Percentiles rank a stretch among this genome's conserved stretches.
Conservation (phyloP, 164 flowering plant species). For the Magnolia sinica region DNA sequence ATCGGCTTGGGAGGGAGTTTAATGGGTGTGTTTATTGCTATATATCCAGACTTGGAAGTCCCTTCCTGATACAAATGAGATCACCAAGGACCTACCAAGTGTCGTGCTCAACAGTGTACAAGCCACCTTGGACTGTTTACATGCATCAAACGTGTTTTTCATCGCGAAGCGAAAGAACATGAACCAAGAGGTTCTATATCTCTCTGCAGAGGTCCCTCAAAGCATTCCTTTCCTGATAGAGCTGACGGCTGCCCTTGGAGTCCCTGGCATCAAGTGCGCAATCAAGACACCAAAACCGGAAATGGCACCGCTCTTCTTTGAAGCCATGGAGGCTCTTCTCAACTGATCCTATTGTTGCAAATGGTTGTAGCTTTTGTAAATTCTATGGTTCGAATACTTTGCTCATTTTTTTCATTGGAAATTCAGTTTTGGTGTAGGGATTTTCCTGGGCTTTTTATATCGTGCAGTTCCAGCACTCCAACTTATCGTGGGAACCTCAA, state of each 20-base stretch:
- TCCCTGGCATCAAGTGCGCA: constrained; percentile 81
- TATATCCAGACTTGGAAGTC: constrained; percentile 87
- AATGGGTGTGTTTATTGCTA: not conserved
- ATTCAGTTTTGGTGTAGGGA: not conserved
- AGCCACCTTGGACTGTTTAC: constrained; percentile 63
- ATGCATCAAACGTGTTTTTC: constrained; percentile 81
- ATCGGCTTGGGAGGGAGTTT: not conserved
- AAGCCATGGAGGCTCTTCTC: constrained; percentile 72
- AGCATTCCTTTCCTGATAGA: constrained; percentile 81
- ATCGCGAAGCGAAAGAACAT: constrained; percentile 88
- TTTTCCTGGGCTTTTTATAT: not conserved
- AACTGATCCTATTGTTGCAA: not conserved
- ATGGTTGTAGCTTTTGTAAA: constrained; percentile 9
- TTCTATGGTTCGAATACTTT: not conserved
- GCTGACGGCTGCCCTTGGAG: constrained; percentile 65
- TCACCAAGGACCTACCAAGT: constrained; percentile 61
- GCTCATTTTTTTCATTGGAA: not conserved
- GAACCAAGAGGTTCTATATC: constrained; percentile 86
- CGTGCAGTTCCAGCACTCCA: too few species aligned
- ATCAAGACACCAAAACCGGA: constrained; percentile 88
- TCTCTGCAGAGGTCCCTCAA: constrained; percentile 74
- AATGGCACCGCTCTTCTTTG: constrained; percentile 89
- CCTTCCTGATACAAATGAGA: constrained; percentile 90
- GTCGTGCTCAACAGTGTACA: constrained; percentile 60
- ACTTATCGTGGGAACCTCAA: too few species aligned